These are phyloP conservation scores for Pestalotiopsis sp. DNA, from an alignment of 2,329 filamentous ascomycete species.

Conservation along the genomic window DNA sequence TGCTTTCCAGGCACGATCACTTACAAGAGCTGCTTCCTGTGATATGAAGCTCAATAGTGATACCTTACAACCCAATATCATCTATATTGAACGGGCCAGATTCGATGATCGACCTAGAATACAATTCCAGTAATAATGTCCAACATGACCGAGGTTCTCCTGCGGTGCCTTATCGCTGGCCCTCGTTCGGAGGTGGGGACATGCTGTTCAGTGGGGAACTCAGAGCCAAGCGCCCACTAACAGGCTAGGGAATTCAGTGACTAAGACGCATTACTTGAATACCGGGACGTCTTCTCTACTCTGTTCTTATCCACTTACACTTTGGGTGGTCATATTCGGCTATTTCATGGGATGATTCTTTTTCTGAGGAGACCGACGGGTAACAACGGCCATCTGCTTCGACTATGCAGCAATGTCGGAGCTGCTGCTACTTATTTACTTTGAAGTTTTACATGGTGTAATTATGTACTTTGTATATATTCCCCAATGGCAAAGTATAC, in stretches of 20 bases:
- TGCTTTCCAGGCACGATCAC: not conserved
- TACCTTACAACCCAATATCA: no score
- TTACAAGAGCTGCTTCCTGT: not conserved
- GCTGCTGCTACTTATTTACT: no score
- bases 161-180: not conserved
- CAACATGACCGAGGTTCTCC: not conserved
- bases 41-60: not conserved
- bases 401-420: not conserved
- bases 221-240: not conserved
- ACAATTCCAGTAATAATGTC: not conserved
- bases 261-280: constrained; percentile 2
- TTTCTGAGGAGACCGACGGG: not conserved
- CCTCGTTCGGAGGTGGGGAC: not conserved
- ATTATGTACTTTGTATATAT: no score
- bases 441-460: no score
- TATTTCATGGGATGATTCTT: not conserved
- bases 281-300: not conserved
- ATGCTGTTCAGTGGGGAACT: not conserved
- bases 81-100: no score
- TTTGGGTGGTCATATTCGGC: not conserved
- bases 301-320: not conserved
- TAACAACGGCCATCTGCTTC: not conserved
- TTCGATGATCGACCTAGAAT: not conserved
- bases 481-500: no score
- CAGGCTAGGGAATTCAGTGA: not conserved